Conservation (phyloP, 2,329 filamentous ascomycete species). For the Xylaria digitata region DNA sequence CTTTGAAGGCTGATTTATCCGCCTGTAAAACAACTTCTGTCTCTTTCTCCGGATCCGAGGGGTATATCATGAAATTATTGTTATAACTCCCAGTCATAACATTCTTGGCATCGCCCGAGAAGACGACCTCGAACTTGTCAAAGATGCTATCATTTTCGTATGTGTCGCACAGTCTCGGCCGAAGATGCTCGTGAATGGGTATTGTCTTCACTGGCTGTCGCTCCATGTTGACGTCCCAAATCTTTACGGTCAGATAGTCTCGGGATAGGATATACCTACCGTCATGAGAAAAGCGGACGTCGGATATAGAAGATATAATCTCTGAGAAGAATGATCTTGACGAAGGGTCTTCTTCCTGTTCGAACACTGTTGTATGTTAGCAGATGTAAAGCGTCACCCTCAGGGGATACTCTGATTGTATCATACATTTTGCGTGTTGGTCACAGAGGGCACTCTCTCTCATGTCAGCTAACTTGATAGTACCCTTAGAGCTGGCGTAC, state of each 20-base stretch:
- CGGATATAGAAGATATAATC: conserved; percentile 99
- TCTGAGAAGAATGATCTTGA: conserved; percentile 99
- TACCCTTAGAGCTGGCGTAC: conserved; percentile 99
- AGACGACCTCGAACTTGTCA: conserved; percentile 99
- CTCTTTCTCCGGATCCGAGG: conserved; percentile 93
- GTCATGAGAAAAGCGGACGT: conserved; percentile 96
- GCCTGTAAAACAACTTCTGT: conserved; percentile 97
- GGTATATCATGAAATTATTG: conserved; percentile 99
- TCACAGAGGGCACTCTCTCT: conserved; percentile 95
- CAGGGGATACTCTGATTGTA: neutral
- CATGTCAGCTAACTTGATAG: conserved; percentile 99
- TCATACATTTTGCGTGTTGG: conserved; percentile 90
- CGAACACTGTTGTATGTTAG: conserved; percentile 76
- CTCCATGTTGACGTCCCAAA: conserved; percentile 99
- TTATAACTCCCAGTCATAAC: conserved; percentile 99
- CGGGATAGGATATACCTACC: conserved; percentile 96
- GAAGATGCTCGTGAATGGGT: conserved; percentile 96
- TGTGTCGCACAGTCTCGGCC: conserved; percentile 93
- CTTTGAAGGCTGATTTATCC: conserved; percentile 99
- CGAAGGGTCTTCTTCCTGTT: conserved; percentile 97
- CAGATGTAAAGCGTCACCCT: conserved; percentile 19
- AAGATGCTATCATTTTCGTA: conserved; percentile 99
- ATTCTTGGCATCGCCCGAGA: conserved; percentile 97
- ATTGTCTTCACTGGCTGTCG: conserved; percentile 97
- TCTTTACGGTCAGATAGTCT: conserved; percentile 98